Evolutionary conservation across 768 basidiomycete species (phyloP), one percentile per base, ranked within the genome.

Genomic region (Cyclocybe aegerita): DNA sequence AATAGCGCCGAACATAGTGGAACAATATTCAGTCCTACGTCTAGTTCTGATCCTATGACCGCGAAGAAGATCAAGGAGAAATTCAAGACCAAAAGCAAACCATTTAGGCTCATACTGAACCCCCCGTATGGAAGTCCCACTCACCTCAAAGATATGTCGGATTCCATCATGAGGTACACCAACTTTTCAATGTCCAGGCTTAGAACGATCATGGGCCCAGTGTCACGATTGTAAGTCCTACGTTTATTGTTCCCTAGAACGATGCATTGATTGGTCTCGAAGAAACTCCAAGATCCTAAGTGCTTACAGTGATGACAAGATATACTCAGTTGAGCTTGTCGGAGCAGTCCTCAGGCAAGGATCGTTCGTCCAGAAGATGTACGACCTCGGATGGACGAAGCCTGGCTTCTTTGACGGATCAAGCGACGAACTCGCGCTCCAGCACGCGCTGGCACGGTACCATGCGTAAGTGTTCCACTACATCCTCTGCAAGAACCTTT

Each of bases 271-370:
- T n/a, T 42, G 49, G 52, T 11, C 30, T 56, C 15, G 46, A 30
- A 80, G 78, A 38, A 60, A 68, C 37, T 57, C 61, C 3, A 70
- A 73, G 35, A 70, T 83, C n/a, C 61, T 81, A 63, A 67, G 68
- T 37, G 81, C 81, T 0, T 85, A 86, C 58, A 60, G 53, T 3
- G 69, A 79, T 17, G 79, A 78, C 23, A 72, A 75, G 46, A 69
- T 72, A 0, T 85, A 80, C 55, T 85, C 82, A 0, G 63, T 82
- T 15, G 75, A 85, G 32, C 73, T 86, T 1, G 72, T 77, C 5
- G 81, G 81, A 2, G 83, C 83, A 1, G 83, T 83, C 4, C 56
- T 83, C 17, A 79, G 82, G 5, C 84, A 86, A 59, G 75, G 76
- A 7, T 69, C 75, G 0, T 86, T 86, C 53, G 71, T 78, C 9